Evolutionary conservation across 225 moss, liverwort and hornwort genomes (phyloP), one percentile per base, ranked within the genome.

Genomic region (Lunularia cruciata): DNA sequence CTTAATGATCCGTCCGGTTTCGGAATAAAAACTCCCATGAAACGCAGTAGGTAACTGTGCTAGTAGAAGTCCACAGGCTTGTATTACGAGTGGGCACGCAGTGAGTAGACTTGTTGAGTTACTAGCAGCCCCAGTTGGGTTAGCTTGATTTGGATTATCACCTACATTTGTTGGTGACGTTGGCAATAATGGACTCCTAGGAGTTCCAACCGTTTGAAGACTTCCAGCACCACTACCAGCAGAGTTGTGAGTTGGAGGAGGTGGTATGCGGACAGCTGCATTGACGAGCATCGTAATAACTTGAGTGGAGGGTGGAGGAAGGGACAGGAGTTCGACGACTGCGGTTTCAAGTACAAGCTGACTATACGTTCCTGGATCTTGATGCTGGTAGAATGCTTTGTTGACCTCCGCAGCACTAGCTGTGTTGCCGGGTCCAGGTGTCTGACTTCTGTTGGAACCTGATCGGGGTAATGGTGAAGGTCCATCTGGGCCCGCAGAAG

Each of bases 301-400:
- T 70, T 90, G 92, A 70, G 72, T 88, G 42, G 90, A 79, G 58
- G 90, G 86, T 40, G 88, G 89, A 65, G 95, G 95, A 58, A 95
- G 69, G 42, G 92, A 90, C 40, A 95, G 80, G 12, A 95, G 79
- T 71, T 95, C 95, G 51, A 95, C 85, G 37, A 95, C 92, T 62
- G 95, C 95, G 38, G 95, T 95, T 75, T 95, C 95, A 35, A 95
- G 92, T 60, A 92, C 81, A 76, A 95, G 75, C 61, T 95, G 95
- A 68, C 71, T 95, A 72, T 92, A 92, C 28, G 89, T 90, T 73
- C 95, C 95, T 19, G 95, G 95, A 73, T 95, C 95, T 74, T 92
- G 92, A 66, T 95, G 88, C 70, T 85, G 88, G 70, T 90, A 90
- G 63, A 95, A 95, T 18, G 89, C 90, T 80, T 84, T 92, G 12